Percentiles rank a stretch among this genome's conserved stretches.
These are phyloP conservation scores for Phylloporus arenicola DNA, from an alignment of 768 basidiomycete genomes.

Conservation along the genomic window DNA sequence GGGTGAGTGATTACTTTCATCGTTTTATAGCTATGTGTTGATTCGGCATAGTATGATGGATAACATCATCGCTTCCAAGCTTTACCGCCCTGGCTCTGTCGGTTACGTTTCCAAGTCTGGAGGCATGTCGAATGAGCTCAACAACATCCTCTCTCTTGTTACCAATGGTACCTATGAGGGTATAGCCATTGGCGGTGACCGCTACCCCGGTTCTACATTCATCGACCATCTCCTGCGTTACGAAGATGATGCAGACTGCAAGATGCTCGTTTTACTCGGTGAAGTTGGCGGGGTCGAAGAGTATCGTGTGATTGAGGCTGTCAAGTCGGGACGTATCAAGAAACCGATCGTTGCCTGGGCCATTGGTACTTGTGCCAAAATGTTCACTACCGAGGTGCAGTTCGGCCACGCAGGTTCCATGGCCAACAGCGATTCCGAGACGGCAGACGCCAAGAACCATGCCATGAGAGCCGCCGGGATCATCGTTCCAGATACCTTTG, in stretches of 20 bases:
- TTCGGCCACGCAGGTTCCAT: conserved; percentile 98
- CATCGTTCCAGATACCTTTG: conserved; percentile 96
- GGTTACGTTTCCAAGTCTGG: conserved; percentile 99
- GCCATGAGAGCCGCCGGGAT: conserved; percentile 95
- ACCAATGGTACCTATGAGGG: conserved; percentile 99
- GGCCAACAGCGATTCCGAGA: conserved; percentile 97
- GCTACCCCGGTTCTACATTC: conserved; percentile 97
- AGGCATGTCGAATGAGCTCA: conserved; percentile 99
- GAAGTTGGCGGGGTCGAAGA: conserved; percentile 99
- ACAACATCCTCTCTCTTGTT: conserved; percentile 95
- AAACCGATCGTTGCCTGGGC: conserved; percentile 99
- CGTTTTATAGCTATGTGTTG: not conserved
- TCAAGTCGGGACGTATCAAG: conserved; percentile 87
- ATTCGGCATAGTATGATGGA: conserved; percentile 83
- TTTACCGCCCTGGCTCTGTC: conserved; percentile 95
- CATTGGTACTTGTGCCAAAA: conserved; percentile 99
- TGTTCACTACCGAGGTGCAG: conserved; percentile 99
- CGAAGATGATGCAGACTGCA: conserved; percentile 95
- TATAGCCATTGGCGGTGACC: conserved; percentile 99
- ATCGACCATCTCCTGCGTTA: conserved; percentile 98
- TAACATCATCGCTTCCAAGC: conserved; percentile 98
- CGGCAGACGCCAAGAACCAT: conserved; percentile 95
- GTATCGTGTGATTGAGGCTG: conserved; percentile 97
- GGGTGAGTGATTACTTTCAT: conserved; percentile 48
- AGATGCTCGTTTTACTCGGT: conserved; percentile 97